These are phyloP conservation scores for Mycena indigotica DNA, from an alignment of 768 basidiomycete species.

Conservation along the genomic window DNA sequence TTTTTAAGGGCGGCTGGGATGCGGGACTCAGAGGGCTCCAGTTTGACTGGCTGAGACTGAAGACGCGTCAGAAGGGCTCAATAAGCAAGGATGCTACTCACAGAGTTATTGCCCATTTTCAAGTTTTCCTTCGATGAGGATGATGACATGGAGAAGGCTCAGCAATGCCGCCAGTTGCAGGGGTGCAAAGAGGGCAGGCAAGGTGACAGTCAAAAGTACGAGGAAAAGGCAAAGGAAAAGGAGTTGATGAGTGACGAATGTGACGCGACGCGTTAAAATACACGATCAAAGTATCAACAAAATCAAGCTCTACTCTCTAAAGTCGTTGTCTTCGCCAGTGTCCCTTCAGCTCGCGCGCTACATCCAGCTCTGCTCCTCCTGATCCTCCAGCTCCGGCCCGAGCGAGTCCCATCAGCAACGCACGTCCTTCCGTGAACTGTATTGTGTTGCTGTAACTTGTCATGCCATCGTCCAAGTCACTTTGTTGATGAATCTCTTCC, in stretches of 20 bases:
- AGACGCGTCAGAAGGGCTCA: conserved; percentile 18
- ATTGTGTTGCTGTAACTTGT: conserved; percentile 14
- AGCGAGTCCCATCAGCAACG: conserved; percentile 46
- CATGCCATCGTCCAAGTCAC: conserved; percentile 4
- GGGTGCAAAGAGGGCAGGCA: too few species aligned
- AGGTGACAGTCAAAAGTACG: too few species aligned
- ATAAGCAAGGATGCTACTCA: too few species aligned
- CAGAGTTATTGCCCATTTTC: too few species aligned
- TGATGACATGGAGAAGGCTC: too few species aligned
- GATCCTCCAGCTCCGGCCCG: conserved; percentile 7
- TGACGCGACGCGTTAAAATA: background rate
- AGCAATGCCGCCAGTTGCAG: too few species aligned
- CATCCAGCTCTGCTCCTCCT: conserved; percentile 66
- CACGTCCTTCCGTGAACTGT: conserved; percentile 55
- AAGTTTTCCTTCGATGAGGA: too few species aligned
- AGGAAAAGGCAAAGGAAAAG: background rate
- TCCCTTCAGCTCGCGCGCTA: conserved; percentile 53
- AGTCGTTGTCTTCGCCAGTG: conserved; percentile 71
- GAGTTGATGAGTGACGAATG: background rate
- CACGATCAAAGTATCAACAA: conserved; percentile 1
- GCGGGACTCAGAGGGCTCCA: conserved; percentile 12
- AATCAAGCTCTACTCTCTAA: too few species aligned
- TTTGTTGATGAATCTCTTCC: background rate
- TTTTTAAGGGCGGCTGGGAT: conserved; percentile 4
- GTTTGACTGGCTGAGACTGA: conserved; percentile 17